Evolutionary conservation across 441 rosid genomes (phyloP).

Genomic region (Gossypium aridum): DNA sequence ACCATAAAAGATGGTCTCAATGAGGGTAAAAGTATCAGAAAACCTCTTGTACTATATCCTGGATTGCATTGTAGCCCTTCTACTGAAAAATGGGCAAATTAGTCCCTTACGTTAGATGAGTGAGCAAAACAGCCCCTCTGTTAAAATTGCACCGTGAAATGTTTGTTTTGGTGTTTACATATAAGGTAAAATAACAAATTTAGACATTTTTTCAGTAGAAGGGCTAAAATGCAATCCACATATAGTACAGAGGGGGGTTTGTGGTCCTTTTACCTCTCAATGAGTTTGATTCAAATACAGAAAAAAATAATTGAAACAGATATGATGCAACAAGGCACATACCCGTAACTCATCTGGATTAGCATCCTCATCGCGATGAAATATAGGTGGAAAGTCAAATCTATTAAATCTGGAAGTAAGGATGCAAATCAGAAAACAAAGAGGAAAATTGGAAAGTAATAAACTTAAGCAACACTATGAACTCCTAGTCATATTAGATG

Average conservation of each 20-base stretch:
- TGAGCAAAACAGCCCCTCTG: too few species aligned
- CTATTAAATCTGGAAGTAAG: conserved; percentile 68
- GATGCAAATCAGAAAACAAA: conserved; percentile 10
- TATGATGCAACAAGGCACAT: conserved; percentile 19
- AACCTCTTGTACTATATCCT: too few species aligned
- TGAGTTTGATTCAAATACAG: neutral
- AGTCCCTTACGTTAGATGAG: too few species aligned
- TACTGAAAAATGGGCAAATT: too few species aligned
- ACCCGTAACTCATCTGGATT: conserved; percentile 83
- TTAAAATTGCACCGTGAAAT: too few species aligned
- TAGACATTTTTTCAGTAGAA: too few species aligned
- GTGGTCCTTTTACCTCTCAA: neutral
- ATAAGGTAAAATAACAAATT: too few species aligned
- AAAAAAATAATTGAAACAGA: too few species aligned
- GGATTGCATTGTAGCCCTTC: too few species aligned
- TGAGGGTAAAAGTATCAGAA: neutral
- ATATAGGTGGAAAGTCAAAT: conserved; percentile 87
- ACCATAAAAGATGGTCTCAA: neutral
- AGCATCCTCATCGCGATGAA: conserved; percentile 78
- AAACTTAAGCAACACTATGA: neutral
- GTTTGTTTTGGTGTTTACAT: too few species aligned
- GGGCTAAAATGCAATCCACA: too few species aligned
- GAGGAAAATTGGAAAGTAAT: conserved; percentile 4
- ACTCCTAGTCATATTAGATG: conserved; percentile 8
- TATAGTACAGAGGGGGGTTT: too few species aligned